Evolutionary conservation across 139 green algal species (phyloP), one percentile per base, ranked within the genome.

Genomic region (Tetraselmis striata): DNA sequence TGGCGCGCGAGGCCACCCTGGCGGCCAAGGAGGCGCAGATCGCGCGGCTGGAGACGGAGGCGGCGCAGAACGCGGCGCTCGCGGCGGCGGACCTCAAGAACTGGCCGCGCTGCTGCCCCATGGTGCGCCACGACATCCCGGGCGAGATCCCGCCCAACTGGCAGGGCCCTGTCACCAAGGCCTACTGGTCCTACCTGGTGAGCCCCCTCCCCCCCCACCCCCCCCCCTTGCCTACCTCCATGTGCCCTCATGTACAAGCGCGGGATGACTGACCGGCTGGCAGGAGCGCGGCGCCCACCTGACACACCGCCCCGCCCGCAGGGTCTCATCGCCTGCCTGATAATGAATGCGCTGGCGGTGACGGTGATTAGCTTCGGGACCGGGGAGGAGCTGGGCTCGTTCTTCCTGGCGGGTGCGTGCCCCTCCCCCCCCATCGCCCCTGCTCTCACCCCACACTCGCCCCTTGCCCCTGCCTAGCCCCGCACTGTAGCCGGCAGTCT

Each of bases 81-180:
- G 45, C 18, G 45, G 45, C 45, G 11, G 45, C 45, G 45, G 45
- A 67, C 18, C 79, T 89, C n/a, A 91, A 91, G 31, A 93, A 93
- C 83, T 93, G 90, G 90, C 90, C 90, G 23, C 77, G n/a, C 11
- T 90, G 84, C 80, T 93, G 85, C 83, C 82, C 88, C 23, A 77
- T 90, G 77, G 31, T 86, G 29, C 81, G 90, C 77, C 88, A 91
- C 84, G 89, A 93, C 84, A 93, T 93, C 30, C 31, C 67, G n/a
- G 85, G 78, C 30, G 87, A 88, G 32, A 81, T 86, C 78, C 58
- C 30, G 1, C 1, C 23, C 31, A 27, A 27, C 11, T 29, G 30
- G 58, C 79, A 82, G 79, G 28, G 58, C 11, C 28, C 59, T 25
- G 79, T 82, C 5, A 59, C 1, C 2, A 30, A 11, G 1, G 58